Evolutionary conservation across 257 asterid species (phyloP), one percentile per base, ranked within the genome.

Genomic region (Scutellaria galericulata): DNA sequence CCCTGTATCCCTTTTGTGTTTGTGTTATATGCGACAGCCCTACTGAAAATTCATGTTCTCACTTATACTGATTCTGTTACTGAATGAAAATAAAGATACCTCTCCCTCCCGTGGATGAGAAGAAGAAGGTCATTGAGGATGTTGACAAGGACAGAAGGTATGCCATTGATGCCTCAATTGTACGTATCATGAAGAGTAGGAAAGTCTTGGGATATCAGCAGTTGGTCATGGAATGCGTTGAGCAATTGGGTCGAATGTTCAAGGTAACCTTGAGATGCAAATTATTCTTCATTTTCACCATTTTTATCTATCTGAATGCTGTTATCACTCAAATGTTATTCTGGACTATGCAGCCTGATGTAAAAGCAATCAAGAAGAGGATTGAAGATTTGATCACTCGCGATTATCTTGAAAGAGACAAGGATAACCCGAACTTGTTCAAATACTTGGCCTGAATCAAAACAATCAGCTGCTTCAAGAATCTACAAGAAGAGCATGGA

Each of bases 381-480:
- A 85, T 85, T 39, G 93, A 87, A 77, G 93, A 87, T 74, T 52
- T 87, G 81, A 85, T 87, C 82, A 83, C 90, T 9, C 83, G 93
- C 3, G 93, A 87, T 76, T 87, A 87, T 68, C 87, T 87, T 63
- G 93, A 87, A 73, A 83, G 93, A 18, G 93, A 87, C 81, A 87
- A 81, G 79, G 90, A 85, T 6, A 85, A 85, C 72, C 87, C 87
- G 2, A 85, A 83, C 82, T 1, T 83, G 78, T 83, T 87, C 86
- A 87, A 85, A 58, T 87, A 87, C 76, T 78, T 87, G 81, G 90
- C 93, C 9, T 85, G 76, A 83, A 22, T 56, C 50, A 37, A 10
- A 44, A 35, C 47, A 7, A 9, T 12, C 13, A 31, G 37, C 35
- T 27, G 35, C 35, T 27, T 27, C 35, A 27, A 27, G 35, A 27